Conservation (phyloP, 768 basidiomycete species). For the Suillus clintonianus region DNA sequence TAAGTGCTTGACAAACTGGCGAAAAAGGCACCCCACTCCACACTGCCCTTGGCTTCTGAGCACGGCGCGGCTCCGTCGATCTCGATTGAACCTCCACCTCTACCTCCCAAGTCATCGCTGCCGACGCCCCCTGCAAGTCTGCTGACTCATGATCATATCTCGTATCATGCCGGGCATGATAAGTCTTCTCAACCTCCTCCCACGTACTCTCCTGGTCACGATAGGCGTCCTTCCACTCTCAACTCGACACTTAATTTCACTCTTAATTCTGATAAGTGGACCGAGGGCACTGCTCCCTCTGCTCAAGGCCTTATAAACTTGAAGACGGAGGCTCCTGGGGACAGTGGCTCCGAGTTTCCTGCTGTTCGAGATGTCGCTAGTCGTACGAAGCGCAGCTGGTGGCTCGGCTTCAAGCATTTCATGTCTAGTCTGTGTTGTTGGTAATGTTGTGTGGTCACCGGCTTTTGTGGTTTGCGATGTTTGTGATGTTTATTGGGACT, state of each 20-base stretch:
- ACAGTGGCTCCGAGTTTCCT: slow-evolving; percentile 16
- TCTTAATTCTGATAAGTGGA: slow-evolving; percentile 32
- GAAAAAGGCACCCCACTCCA: slow-evolving; percentile 29
- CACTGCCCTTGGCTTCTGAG: slow-evolving; percentile 24
- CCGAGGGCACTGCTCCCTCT: slow-evolving; percentile 24
- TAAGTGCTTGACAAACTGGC: slow-evolving; percentile 1
- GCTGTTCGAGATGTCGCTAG: not conserved
- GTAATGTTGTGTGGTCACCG: too few relatives aligned
- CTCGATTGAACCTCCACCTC: slow-evolving; percentile 21
- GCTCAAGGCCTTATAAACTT: slow-evolving; percentile 25
- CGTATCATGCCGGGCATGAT: slow-evolving; percentile 14
- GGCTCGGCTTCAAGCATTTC: not conserved
- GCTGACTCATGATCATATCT: slow-evolving; percentile 27
- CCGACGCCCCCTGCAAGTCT: slow-evolving; percentile 31
- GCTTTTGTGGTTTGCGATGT: too few relatives aligned
- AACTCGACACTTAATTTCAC: slow-evolving; percentile 4
- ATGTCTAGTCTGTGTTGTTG: not conserved
- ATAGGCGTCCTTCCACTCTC: slow-evolving; percentile 27
- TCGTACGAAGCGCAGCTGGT: not conserved
- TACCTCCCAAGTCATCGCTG: slow-evolving; percentile 27
- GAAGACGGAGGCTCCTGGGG: slow-evolving; percentile 22
- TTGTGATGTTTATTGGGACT: slow-evolving; percentile 2
- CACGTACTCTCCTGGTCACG: slow-evolving; percentile 29
- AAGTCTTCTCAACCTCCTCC: slow-evolving; percentile 24
- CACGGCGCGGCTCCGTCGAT: slow-evolving; percentile 4